phyloP scores from a whole-genome alignment of 1,284 basidiomycete genomes.

The Apiotrichum gamsii region DNA sequence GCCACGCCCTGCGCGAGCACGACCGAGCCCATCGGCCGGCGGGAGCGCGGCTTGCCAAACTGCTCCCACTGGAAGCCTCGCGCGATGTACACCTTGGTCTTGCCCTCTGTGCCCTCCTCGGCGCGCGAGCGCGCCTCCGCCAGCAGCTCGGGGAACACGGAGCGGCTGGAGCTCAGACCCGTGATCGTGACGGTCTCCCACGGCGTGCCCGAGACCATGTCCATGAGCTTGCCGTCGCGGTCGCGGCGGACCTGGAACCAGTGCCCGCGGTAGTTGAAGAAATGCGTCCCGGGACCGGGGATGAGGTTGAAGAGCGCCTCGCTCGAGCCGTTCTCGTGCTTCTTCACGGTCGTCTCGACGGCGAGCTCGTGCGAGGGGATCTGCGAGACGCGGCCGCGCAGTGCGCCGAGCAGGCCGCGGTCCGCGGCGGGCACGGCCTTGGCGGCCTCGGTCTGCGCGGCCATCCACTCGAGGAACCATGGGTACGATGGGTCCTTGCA shows the following conservation, averaged over 20 bases:
- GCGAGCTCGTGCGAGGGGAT: slow-evolving; percentile 82
- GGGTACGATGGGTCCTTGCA: slow-evolving; percentile 92
- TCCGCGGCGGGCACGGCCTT: slow-evolving; percentile 23
- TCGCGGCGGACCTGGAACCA: slow-evolving; percentile 87
- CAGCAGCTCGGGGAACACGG: slow-evolving; percentile 73
- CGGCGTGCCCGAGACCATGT: slow-evolving; percentile 82
- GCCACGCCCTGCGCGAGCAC: slow-evolving; percentile 76
- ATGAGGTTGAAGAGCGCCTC: slow-evolving; percentile 85
- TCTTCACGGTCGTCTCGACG: slow-evolving; percentile 84
- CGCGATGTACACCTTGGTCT: slow-evolving; percentile 91
- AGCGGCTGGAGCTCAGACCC: slow-evolving; percentile 76
- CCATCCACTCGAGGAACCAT: slow-evolving; percentile 98
- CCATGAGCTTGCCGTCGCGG: slow-evolving; percentile 84
- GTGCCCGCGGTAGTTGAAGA: slow-evolving; percentile 77
- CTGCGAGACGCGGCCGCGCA: slow-evolving; percentile 50
- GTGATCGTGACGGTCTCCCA: slow-evolving; percentile 98
- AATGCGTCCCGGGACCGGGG: slow-evolving; percentile 92
- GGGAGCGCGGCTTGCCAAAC: slow-evolving; percentile 85
- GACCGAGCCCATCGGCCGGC: slow-evolving; percentile 84
- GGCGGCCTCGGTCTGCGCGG: slow-evolving; percentile 40
- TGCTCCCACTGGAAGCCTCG: slow-evolving; percentile 96
- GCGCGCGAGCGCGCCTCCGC: slow-evolving; percentile 84
- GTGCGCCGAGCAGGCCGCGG: slow-evolving; percentile 18
- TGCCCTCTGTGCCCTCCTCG: slow-evolving; percentile 79
- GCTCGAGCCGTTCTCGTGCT: slow-evolving; percentile 79